phyloP scores from a whole-genome alignment of 345 rosid species.

The Passiflora organensis region DNA sequence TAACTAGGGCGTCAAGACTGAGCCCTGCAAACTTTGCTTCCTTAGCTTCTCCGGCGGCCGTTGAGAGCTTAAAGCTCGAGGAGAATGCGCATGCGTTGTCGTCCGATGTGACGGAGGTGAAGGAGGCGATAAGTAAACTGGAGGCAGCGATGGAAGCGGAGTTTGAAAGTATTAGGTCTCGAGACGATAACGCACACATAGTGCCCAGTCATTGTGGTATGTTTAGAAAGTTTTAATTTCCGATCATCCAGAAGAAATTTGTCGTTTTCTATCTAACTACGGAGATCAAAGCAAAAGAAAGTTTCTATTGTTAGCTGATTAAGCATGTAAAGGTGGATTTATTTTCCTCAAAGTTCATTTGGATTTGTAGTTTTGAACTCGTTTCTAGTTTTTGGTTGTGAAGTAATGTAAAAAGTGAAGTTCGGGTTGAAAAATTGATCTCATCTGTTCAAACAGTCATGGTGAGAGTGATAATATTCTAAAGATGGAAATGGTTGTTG shows the following conservation, averaged over 20 bases:
- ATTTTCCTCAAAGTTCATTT: not conserved
- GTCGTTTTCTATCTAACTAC: not conserved
- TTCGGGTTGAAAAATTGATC: not conserved
- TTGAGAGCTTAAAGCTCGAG: conserved; percentile 30
- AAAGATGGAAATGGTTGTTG: not conserved
- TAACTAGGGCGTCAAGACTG: conserved; percentile 82
- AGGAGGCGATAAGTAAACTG: conserved; percentile 45
- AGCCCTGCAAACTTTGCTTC: conserved; percentile 43
- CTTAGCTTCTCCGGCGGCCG: conserved; percentile 14
- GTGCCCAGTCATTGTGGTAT: conserved; percentile 94
- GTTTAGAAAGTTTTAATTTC: conserved; percentile 14
- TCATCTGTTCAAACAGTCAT: too few species aligned
- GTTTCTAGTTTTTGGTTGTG: not conserved
- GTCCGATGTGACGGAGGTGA: conserved; percentile 19
- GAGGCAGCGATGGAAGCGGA: conserved; percentile 77
- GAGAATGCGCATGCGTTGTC: conserved; percentile 15
- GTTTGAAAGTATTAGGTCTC: conserved; percentile 75
- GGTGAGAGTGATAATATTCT: too few species aligned
- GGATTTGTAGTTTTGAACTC: not conserved
- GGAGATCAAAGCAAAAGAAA: too few species aligned
- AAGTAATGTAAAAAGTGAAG: too few species aligned
- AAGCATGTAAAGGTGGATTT: not conserved
- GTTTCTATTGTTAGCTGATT: too few species aligned
- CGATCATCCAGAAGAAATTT: not conserved
- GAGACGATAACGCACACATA: conserved; percentile 58